A percentile compares a stretch with the other conserved stretches of the same genome.
Evolutionary conservation across 371 early-diverging fungal species (phyloP).

Genomic region (Cokeromyces recurvatus): DNA sequence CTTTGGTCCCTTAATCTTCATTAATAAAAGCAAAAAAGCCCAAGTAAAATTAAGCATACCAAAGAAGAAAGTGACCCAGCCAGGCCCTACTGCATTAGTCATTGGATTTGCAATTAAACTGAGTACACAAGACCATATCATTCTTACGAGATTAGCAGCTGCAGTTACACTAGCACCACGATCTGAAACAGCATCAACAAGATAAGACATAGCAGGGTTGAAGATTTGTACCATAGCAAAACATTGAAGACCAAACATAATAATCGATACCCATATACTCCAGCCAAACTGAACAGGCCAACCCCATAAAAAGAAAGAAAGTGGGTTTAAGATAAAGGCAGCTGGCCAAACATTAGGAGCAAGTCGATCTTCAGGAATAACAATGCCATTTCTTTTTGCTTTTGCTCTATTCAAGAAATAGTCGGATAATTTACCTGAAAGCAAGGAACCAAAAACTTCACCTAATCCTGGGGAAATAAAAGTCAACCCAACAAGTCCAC

Average conservation of each 20-base stretch:
- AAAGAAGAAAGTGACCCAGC: constrained; percentile 37
- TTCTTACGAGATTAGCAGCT: constrained; percentile 52
- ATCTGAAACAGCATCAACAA: constrained; percentile 54
- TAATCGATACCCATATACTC: constrained; percentile 50
- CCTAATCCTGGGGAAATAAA: constrained; percentile 50
- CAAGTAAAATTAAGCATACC: constrained; percentile 42
- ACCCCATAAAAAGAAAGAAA: constrained; percentile 54
- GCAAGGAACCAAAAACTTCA: constrained; percentile 48
- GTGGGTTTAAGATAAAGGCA: constrained; percentile 49
- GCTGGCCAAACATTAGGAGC: constrained; percentile 52
- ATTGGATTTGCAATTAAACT: constrained; percentile 51
- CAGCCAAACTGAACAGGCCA: constrained; percentile 50
- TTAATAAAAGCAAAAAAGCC: constrained; percentile 35
- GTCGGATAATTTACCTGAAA: constrained; percentile 53
- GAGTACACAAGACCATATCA: constrained; percentile 52
- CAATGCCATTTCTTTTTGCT: constrained; percentile 41
- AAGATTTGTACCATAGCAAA: constrained; percentile 58
- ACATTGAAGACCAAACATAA: constrained; percentile 53
- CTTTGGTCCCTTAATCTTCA: constrained; percentile 28
- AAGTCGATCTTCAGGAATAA: constrained; percentile 53
- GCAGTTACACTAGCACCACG: constrained; percentile 59
- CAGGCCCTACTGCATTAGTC: constrained; percentile 40
- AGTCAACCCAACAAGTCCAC: constrained; percentile 35
- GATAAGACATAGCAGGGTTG: constrained; percentile 46
- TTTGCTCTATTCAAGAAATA: constrained; percentile 38